Base-by-base conservation (phyloP, 345 rosid genomes). In the Corchorus capsularis region DNA sequence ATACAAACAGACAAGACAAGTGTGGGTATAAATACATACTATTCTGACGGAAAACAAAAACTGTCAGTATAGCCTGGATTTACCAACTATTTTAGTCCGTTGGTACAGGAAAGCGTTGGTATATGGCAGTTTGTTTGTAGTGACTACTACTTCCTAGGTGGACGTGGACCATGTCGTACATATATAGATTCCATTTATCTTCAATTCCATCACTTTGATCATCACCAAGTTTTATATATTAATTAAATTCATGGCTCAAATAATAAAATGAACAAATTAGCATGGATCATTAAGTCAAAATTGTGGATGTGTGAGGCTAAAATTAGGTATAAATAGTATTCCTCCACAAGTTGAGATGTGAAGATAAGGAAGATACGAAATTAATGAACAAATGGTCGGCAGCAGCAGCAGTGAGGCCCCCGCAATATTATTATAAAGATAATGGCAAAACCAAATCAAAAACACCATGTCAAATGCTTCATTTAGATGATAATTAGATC, bases 371-470 rank as follows among this genome's bases (percentile, higher is more conserved):
- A 8, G 53, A 49, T 46, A 1, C 27, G 22, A 49, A 49, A 39
- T 39, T 6, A 39, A 10, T 69, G 57, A 1, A 15, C 72, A 49
- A 8, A 3, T 47, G 50, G 69, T 10, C 41, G 27, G 69, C 50
- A 64, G 69, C n/a, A n/a, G n/a, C n/a, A n/a, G n/a, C 50, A 64
- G 14, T 64, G 69, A 64, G 69, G 50, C 50, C 50, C 50, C 50
- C 10, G 7, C n/a, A 39, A 39, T 39, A 63, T n/a, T n/a, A n/a
- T n/a, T n/a, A n/a, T n/a, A 13, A n/a, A 64, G 47, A 45, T 9
- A 64, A n/a, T 1, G 52, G 52, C 52, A 64, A n/a, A 15, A 41
- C 35, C 70, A 19, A 46, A 19, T 67, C 39, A n/a, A 13, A 67
- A 46, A 66, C 54, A 45, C 52, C 35, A 6, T 27, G 27, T 1